phyloP scores from a whole-genome alignment of 148 eudicot species.

The Rhododendron molle region DNA sequence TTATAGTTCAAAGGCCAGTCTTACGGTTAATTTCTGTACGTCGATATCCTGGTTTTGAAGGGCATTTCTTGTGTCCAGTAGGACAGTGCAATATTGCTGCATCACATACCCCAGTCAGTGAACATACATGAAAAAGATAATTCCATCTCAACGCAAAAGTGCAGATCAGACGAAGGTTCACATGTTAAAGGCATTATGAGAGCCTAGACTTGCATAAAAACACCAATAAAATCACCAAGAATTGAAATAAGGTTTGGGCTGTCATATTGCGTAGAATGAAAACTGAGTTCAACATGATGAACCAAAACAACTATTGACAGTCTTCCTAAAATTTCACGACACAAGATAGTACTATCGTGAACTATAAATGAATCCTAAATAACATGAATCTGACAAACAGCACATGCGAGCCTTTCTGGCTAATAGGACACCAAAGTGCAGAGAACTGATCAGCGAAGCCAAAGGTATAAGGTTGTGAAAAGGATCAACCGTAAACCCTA shows the following conservation, averaged over 20 bases:
- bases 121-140: neutral
- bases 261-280: neutral
- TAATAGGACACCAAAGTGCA: neutral
- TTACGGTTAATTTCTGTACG: conserved; percentile 82
- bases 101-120: conserved; percentile 30
- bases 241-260: neutral
- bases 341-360: neutral
- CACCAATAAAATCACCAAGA: no score
- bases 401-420: no score
- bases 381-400: neutral
- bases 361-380: neutral
- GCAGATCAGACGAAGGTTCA: neutral
- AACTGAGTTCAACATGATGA: neutral
- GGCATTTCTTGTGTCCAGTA: conserved; percentile 74
- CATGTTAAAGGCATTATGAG: neutral
- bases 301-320: neutral
- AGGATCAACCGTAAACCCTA: neutral
- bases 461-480: neutral
- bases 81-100: conserved; percentile 98
- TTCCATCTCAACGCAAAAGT: conserved; percentile 1
- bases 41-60: conserved; percentile 75
- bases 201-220: neutral
- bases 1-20: conserved; percentile 14
- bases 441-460: neutral
- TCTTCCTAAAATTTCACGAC: neutral